phyloP scores from a whole-genome alignment of 257 asterid genomes.

The Prunella vulgaris region DNA sequence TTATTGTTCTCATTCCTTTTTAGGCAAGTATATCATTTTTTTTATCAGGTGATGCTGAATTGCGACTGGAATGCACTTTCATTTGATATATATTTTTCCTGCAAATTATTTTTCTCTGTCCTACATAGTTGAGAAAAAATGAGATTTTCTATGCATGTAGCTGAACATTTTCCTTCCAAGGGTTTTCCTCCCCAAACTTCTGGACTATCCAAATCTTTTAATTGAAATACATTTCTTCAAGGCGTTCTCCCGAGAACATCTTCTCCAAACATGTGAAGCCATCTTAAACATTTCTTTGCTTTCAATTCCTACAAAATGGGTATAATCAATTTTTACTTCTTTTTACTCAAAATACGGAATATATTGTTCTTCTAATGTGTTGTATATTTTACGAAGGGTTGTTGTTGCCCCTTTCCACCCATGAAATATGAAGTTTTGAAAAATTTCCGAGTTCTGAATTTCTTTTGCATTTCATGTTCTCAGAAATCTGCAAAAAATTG shows the following conservation, averaged over 20 bases:
- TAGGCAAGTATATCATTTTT: not conserved
- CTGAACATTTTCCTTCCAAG: not conserved
- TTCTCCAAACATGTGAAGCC: not conserved
- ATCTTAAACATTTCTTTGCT: too few species aligned
- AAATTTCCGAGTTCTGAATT: not conserved
- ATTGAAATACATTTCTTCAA: not conserved
- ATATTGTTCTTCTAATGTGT: not conserved
- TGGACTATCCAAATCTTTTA: not conserved
- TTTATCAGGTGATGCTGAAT: too few species aligned
- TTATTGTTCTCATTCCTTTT: not conserved
- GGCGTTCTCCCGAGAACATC: not conserved
- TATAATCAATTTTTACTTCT: not conserved
- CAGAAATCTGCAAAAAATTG: not conserved
- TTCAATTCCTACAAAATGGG: not conserved
- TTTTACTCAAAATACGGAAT: not conserved
- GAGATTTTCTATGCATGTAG: not conserved
- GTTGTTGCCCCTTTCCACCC: not conserved
- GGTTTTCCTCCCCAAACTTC: not conserved
- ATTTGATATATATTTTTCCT: too few species aligned
- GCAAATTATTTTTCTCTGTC: not conserved
- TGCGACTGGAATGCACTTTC: too few species aligned
- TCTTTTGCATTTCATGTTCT: not conserved
- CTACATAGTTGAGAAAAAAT: not conserved
- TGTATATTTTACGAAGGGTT: not conserved
- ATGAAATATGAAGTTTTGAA: not conserved